A percentile compares a stretch with the other conserved stretches of the same genome.
phyloP scores from a whole-genome alignment of 179 eudicot species.

The Beta macrorhiza region DNA sequence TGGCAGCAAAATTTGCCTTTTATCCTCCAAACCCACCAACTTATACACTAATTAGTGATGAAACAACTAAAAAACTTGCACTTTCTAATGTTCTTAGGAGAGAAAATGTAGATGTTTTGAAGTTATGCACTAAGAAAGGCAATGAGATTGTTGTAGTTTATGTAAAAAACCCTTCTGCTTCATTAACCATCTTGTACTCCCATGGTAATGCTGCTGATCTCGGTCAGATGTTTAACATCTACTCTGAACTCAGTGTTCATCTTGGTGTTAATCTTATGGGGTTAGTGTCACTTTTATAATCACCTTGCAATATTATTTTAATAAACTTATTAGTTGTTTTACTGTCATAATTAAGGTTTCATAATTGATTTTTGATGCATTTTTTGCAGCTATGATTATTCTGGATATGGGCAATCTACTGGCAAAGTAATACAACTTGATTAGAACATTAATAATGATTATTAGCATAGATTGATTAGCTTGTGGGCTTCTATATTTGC shows the following conservation, averaged over 20 bases:
- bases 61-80: slow-evolving; percentile 31
- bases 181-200: slow-evolving; percentile 68
- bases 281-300: slow-evolving; percentile 29
- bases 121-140: slow-evolving; percentile 64
- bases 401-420: slow-evolving; percentile 85
- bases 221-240: slow-evolving; percentile 80
- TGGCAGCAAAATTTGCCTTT: slow-evolving; percentile 87
- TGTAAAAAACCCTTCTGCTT: slow-evolving; percentile 55
- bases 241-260: slow-evolving; percentile 66
- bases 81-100: slow-evolving; percentile 65
- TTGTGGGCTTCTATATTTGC: neutral
- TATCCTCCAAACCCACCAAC: slow-evolving; percentile 83
- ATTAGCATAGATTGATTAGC: neutral
- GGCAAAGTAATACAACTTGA: slow-evolving; percentile 59
- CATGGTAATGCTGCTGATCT: slow-evolving; percentile 92
- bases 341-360: no score
- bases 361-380: neutral
- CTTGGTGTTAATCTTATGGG: slow-evolving; percentile 78
- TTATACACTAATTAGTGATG: slow-evolving; percentile 57
- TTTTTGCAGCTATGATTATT: slow-evolving; percentile 69
- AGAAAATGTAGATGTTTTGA: slow-evolving; percentile 63
- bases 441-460: neutral
- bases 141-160: slow-evolving; percentile 67
- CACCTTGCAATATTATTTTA: no score
- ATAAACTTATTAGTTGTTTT: no score